Conservation (phyloP, 2,329 filamentous ascomycete species). For the Colletotrichum chrysophilum region DNA sequence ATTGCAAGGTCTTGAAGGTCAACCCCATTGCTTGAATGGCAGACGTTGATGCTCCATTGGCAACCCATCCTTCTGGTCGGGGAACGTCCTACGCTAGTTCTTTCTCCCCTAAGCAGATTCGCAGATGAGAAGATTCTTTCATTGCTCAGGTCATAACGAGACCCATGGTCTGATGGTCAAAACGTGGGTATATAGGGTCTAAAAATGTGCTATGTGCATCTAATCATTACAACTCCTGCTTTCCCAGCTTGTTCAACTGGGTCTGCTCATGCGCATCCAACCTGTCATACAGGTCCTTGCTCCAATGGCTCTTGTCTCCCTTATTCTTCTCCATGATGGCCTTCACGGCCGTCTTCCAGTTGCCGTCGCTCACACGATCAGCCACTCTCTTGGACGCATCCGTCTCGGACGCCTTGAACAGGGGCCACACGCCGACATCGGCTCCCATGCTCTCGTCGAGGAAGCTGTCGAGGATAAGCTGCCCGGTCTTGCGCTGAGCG, state of each 20-base stretch:
- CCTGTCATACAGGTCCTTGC: slow-evolving; percentile 10
- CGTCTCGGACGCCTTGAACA: slow-evolving; percentile 14
- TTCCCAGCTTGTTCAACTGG: slow-evolving; percentile 18
- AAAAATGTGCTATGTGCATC: not conserved
- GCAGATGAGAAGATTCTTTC: not conserved
- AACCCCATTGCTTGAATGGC: not conserved
- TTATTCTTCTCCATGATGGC: slow-evolving; percentile 13
- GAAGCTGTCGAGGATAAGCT: slow-evolving; percentile 69
- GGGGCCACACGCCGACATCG: slow-evolving; percentile 60
- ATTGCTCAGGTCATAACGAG: not conserved
- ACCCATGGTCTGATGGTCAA: not conserved
- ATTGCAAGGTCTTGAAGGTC: not conserved
- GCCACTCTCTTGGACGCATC: slow-evolving; percentile 16
- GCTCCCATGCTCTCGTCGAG: slow-evolving; percentile 71
- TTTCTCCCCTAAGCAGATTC: not conserved
- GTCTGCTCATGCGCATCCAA: slow-evolving; percentile 17
- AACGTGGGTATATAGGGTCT: slow-evolving; percentile 3
- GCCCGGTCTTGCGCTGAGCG: slow-evolving; percentile 59
- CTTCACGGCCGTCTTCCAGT: slow-evolving; percentile 17
- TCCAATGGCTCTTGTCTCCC: slow-evolving; percentile 20
- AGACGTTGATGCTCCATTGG: not conserved
- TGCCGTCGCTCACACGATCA: slow-evolving; percentile 13
- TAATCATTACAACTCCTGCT: slow-evolving; percentile 33
- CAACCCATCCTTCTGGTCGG: not conserved
- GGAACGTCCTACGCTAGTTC: not conserved